Conservation (phyloP, 2,329 filamentous ascomycete species). For the Colletotrichum liaoningense region DNA sequence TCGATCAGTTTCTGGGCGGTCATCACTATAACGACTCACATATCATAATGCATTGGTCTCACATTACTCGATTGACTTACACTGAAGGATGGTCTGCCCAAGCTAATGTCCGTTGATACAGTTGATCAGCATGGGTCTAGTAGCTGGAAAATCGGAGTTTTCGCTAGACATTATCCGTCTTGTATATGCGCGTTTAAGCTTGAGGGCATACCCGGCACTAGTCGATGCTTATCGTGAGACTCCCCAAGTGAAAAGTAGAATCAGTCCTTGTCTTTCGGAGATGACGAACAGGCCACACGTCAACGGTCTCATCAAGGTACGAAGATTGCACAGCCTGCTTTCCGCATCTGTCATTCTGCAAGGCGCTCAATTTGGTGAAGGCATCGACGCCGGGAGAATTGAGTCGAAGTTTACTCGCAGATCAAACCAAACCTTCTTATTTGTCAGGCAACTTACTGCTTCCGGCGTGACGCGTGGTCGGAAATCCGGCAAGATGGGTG, state of each 20-base stretch:
- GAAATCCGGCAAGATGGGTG: neutral
- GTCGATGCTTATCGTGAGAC: neutral
- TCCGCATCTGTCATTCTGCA: neutral
- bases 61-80: neutral
- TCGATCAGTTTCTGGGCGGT: neutral
- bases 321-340: neutral
- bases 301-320: neutral
- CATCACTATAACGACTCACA: neutral
- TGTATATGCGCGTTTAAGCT: neutral
- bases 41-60: neutral
- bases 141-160: neutral
- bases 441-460: neutral
- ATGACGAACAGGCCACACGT: neutral
- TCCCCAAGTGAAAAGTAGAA: neutral
- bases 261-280: neutral
- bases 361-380: neutral
- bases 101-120: neutral
- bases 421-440: conserved; percentile 8
- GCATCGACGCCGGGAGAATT: neutral
- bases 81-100: neutral
- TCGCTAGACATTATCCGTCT: neutral
- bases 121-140: too few species aligned
- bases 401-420: neutral
- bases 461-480: neutral
- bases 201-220: neutral